Conservation (phyloP, 305 asterid species). For the Coffea humblotiana region DNA sequence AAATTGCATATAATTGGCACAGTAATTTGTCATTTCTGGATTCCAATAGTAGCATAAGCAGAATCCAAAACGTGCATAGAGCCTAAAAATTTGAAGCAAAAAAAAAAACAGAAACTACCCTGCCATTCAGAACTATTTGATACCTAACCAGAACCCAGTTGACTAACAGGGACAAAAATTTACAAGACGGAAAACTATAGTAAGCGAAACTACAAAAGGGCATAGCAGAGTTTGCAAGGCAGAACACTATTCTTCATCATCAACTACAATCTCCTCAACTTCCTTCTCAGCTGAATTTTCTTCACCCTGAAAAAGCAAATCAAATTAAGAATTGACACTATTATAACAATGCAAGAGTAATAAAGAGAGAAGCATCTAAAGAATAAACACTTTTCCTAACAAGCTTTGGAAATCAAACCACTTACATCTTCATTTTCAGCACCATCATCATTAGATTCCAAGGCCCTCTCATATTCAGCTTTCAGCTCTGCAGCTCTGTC, state of each 20-base stretch:
- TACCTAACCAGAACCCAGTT: neutral
- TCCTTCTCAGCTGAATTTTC: neutral
- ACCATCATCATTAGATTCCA: constrained; percentile 24
- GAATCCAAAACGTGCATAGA: neutral
- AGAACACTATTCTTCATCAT: neutral
- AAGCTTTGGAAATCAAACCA: neutral
- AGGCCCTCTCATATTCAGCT: constrained; percentile 55
- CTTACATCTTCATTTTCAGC: constrained; percentile 12
- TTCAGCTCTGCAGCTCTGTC: constrained; percentile 87
- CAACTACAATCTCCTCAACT: neutral
- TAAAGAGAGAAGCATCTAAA: neutral
- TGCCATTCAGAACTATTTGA: neutral
- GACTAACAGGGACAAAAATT: neutral
- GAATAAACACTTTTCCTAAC: neutral
- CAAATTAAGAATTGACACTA: neutral
- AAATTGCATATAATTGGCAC: neutral
- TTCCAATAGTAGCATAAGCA: neutral
- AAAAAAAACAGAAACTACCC: neutral
- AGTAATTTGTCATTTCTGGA: neutral
- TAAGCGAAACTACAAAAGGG: neutral
- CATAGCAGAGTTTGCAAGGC: neutral
- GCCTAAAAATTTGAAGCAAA: neutral
- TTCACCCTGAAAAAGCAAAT: neutral
- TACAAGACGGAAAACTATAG: neutral
- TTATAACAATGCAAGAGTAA: neutral